Percentiles rank a stretch among this genome's conserved stretches.
Conservation (phyloP, 345 rosid species). For the Angophora floribunda region DNA sequence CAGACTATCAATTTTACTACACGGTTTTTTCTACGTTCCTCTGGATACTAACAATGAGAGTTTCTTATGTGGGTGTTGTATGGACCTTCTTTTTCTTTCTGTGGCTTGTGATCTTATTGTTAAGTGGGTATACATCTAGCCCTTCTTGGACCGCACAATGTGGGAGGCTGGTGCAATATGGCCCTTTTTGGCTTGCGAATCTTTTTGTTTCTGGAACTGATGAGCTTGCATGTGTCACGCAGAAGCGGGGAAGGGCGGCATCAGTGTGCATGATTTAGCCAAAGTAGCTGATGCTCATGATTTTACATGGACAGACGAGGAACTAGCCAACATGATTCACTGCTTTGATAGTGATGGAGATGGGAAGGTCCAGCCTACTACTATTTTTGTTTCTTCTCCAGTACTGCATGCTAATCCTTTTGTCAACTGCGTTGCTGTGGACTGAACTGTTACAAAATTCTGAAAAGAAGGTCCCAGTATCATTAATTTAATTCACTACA, state of each 20-base stretch:
- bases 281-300: slow-evolving; percentile 59
- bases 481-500: not conserved
- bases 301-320: slow-evolving; percentile 67
- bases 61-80: not conserved
- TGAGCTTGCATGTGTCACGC: not conserved
- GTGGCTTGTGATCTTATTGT: not conserved
- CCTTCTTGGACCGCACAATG: not conserved
- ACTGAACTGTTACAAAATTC: not conserved
- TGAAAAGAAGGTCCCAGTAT: not conserved
- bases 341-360: slow-evolving; percentile 60
- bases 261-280: slow-evolving; percentile 39
- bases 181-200: not conserved
- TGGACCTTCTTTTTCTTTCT: not conserved
- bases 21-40: not conserved
- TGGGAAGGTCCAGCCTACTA: slow-evolving; percentile 40
- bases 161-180: not conserved
- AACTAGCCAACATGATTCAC: slow-evolving; percentile 65
- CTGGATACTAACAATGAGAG: not conserved
- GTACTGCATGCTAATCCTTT: not conserved
- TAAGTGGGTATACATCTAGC: not conserved
- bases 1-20: not conserved
- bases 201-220: not conserved
- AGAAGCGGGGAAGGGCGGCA: slow-evolving; percentile 62
- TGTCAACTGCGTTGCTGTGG: not conserved
- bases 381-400: not conserved